Conservation (phyloP, 2,329 filamentous ascomycete genomes). For the Cladosporium sp. region DNA sequence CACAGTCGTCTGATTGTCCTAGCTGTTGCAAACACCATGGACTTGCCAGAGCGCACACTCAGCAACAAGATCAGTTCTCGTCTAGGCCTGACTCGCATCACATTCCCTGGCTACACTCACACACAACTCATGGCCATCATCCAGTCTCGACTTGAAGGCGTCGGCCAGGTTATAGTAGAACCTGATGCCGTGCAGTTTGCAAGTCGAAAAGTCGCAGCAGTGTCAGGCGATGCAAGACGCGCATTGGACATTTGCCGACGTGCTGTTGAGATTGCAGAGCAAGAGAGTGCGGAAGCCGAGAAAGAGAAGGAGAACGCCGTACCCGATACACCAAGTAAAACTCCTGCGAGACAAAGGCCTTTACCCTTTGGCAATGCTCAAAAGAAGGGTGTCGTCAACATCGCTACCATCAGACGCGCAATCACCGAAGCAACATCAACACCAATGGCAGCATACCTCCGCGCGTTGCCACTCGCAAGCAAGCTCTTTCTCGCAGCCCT, state of each 20-base stretch:
- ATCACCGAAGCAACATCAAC: conserved; percentile 95
- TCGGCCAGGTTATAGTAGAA: conserved; percentile 82
- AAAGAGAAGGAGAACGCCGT: conserved; percentile 40
- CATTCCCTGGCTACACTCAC: conserved; percentile 95
- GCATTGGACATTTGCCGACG: conserved; percentile 93
- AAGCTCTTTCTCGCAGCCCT: conserved; percentile 87
- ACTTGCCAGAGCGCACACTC: conserved; percentile 89
- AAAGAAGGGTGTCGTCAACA: conserved; percentile 70
- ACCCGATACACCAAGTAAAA: conserved; percentile 66
- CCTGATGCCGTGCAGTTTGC: conserved; percentile 94
- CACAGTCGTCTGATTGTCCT: conserved; percentile 94
- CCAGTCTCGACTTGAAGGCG: conserved; percentile 84
- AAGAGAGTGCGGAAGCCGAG: conserved; percentile 53
- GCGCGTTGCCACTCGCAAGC: conserved; percentile 74
- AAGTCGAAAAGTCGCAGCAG: conserved; percentile 92
- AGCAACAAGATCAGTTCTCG: conserved; percentile 98
- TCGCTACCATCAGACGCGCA: conserved; percentile 88
- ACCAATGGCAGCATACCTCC: conserved; percentile 85
- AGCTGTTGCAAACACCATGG: conserved; percentile 98
- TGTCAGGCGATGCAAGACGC: conserved; percentile 88
- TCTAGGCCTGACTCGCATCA: conserved; percentile 81
- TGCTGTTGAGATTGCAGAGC: conserved; percentile 91
- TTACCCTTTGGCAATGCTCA: conserved; percentile 30
- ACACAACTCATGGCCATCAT: conserved; percentile 98
- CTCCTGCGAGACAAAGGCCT: conserved; percentile 41